phyloP scores from a whole-genome alignment of 768 basidiomycete species.

The Erythrobasidium yunnanense region DNA sequence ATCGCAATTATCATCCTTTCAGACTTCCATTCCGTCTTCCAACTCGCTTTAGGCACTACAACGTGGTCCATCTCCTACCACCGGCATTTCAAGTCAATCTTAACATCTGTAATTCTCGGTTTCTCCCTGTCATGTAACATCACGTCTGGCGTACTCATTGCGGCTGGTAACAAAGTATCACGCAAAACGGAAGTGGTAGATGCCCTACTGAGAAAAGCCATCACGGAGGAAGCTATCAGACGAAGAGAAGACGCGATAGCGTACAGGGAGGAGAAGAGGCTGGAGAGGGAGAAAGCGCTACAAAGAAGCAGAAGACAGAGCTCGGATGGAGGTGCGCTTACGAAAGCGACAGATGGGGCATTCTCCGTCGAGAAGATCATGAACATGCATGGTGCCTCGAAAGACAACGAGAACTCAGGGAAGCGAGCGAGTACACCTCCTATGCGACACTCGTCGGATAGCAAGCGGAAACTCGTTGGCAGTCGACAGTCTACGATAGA shows the following conservation, averaged over 20 bases:
- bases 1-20: constrained; percentile 24
- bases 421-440: no score
- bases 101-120: constrained; percentile 24
- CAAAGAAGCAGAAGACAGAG: constrained; percentile 1
- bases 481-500: no score
- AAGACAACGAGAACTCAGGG: no score
- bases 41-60: constrained; percentile 19
- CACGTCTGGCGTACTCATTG: constrained; percentile 25
- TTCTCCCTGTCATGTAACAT: constrained; percentile 31
- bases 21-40: constrained; percentile 28
- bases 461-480: no score
- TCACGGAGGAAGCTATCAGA: constrained; percentile 26
- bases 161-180: constrained; percentile 10
- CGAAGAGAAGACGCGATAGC: constrained; percentile 24
- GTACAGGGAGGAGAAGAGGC: constrained; percentile 8
- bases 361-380: no score
- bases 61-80: constrained; percentile 30
- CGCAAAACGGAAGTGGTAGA: constrained; percentile 30
- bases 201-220: constrained; percentile 11
- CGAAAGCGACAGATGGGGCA: no score
- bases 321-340: not conserved
- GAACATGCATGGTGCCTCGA: no score
- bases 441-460: no score
- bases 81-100: constrained; percentile 17
- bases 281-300: not conserved